Percentiles rank a stretch among this genome's conserved stretches.
Evolutionary conservation across 306 rosid species (phyloP).

Genomic region (Mimosa bimucronata): DNA sequence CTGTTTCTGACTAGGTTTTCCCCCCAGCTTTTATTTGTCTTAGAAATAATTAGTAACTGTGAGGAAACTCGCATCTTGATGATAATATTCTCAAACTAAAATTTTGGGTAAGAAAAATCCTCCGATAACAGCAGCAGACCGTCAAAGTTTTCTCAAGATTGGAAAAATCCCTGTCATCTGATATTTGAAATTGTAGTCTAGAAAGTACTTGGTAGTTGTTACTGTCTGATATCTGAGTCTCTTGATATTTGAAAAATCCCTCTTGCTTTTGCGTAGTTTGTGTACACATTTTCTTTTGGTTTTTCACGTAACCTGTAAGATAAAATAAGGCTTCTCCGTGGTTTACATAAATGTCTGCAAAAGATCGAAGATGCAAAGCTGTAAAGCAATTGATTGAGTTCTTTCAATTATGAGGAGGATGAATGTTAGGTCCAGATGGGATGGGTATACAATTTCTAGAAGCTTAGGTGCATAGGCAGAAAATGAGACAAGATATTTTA

Average conservation of each 20-base stretch:
- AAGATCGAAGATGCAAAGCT: neutral
- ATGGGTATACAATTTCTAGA: neutral
- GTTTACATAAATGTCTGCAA: neutral
- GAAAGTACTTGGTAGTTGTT: neutral
- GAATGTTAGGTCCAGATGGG: neutral
- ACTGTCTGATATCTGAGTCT: neutral
- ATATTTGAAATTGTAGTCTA: neutral
- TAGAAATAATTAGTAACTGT: too few species aligned
- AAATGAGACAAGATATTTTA: neutral
- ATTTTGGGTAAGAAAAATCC: neutral
- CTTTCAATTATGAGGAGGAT: neutral
- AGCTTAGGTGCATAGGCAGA: neutral
- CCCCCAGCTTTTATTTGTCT: neutral
- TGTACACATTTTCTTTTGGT: neutral
- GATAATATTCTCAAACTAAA: neutral
- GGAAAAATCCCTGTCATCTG: neutral
- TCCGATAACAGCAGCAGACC: neutral
- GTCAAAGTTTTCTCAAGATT: neutral
- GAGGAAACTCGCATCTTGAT: neutral
- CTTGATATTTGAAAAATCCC: too few species aligned
- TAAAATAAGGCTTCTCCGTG: neutral
- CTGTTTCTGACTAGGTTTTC: constrained; percentile 8
- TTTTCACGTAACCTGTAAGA: neutral
- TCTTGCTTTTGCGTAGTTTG: neutral
- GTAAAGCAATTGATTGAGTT: neutral